Evolutionary conservation across 306 rosid genomes (phyloP).

Genomic region (Fragaria ananassa): DNA sequence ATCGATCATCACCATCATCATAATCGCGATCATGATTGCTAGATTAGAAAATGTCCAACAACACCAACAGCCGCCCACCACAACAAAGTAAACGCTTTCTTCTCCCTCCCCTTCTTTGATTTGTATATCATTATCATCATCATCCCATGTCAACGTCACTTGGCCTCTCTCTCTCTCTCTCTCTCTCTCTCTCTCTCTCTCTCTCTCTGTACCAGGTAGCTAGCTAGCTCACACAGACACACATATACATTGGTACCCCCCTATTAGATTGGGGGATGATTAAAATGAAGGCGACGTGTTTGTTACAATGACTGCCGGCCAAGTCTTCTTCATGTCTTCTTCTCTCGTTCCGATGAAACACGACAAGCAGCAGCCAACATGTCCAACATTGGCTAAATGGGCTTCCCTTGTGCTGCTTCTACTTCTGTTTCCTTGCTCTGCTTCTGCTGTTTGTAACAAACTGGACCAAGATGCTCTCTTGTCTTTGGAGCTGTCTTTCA

Average conservation of each 20-base stretch:
- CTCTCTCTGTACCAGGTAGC: neutral
- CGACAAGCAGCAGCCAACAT: constrained; percentile 16
- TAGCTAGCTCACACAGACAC: neutral
- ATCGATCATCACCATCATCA: constrained; percentile 12
- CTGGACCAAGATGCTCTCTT: constrained; percentile 50
- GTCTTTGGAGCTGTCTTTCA: constrained; percentile 33
- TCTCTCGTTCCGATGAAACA: constrained; percentile 24
- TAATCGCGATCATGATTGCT: constrained; percentile 4
- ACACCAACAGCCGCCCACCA: constrained; percentile 34
- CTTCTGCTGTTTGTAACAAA: constrained; percentile 37
- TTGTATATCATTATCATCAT: constrained; percentile 1
- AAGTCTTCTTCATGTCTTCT: neutral
- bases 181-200: neutral
- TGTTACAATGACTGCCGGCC: neutral
- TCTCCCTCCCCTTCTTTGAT: neutral
- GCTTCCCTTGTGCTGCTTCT: neutral
- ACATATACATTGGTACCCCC: neutral
- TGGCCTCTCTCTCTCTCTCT: neutral
- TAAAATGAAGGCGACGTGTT: neutral
- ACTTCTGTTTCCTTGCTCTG: neutral
- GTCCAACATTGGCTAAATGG: neutral
- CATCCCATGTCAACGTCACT: constrained; percentile 22
- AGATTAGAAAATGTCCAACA: constrained; percentile 25
- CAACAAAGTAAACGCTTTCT: constrained; percentile 38
- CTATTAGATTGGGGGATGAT: neutral